Evolutionary conservation across 352 stramenopile species (phyloP), one percentile per base, ranked within the genome.

Genomic region (Globisporangium irregulare): DNA sequence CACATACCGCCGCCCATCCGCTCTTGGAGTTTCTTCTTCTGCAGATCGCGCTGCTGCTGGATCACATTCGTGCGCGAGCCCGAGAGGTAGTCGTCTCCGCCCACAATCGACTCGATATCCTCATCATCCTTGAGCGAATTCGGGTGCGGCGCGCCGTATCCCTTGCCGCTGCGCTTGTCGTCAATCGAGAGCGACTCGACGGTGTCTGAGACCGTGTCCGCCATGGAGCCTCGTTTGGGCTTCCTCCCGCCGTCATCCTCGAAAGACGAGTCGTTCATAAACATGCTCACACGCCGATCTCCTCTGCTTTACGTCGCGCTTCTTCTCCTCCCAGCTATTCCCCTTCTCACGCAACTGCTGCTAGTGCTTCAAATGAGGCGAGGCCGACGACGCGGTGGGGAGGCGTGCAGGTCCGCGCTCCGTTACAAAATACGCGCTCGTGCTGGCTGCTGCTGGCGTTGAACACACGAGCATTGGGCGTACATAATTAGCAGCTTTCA

Each of bases 1-100:
- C 41, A 27, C 60, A 25, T 74, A 94, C 86, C 85, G 69, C 80
- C 85, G 56, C 81, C 87, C 83, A 93, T 90, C 62, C 87, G 82
- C 46, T 92, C 86, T 53, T 94, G 87, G 0, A 94, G 78, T 68
- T 93, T 95, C 68, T 93, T 95, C 76, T 93, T 95, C 73, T 95
- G 87, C 22, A 93, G 67, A 32, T 95, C 87, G 2, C 86, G 85
- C 64, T 95, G 87, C 68, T 95, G 87, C 68, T 95, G 85, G 59
- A 95, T 93, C 22, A 93, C 87, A 60, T 62, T 90, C 10, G 84
- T 91, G 34, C 87, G 80, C 20, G 84, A 88, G 27, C 84, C 87
- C 0, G 77, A 81, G 15, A 90, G 58, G 68, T 85, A 91, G 53
- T 91, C 80, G 20, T 72, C 68, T 4, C 80, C 80, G 38, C 79